phyloP scores from a whole-genome alignment of 495 filamentous ascomycete genomes.

The Penicillium arizonense region DNA sequence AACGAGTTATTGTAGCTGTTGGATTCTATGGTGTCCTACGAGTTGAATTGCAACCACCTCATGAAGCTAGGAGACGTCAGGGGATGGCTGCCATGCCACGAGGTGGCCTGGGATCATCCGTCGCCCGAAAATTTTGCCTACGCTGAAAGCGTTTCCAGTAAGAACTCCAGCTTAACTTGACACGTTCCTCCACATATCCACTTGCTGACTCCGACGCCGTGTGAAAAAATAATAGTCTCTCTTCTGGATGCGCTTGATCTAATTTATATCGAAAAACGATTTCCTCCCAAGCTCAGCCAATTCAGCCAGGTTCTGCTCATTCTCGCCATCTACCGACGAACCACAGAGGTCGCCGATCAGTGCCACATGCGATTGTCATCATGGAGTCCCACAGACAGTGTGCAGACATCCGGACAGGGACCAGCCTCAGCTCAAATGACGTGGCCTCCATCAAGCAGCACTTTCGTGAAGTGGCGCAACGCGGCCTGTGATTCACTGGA shows the following conservation, averaged over 20 bases:
- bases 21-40: slow-evolving; percentile 2
- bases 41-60: neutral
- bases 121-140: slow-evolving; percentile 1
- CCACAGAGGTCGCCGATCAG: neutral
- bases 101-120: slow-evolving; percentile 1
- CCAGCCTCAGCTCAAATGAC: neutral
- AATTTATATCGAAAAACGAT: neutral
- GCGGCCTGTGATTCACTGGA: slow-evolving; percentile 5
- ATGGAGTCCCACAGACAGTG: neutral
- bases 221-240: too few species aligned
- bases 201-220: too few species aligned
- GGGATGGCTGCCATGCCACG: slow-evolving; percentile 1
- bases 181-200: too few species aligned
- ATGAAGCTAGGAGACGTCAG: slow-evolving; percentile 1
- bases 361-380: neutral
- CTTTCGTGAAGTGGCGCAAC: neutral
- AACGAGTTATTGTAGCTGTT: neutral
- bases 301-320: slow-evolving; percentile 5
- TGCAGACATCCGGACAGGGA: neutral
- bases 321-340: slow-evolving; percentile 4
- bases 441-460: slow-evolving; percentile 2
- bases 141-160: too few species aligned
- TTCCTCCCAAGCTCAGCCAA: neutral
- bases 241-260: neutral
- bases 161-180: too few species aligned